A percentile compares a stretch with the other conserved stretches of the same genome.
Evolutionary conservation across 805 yeast genomes (phyloP).

Genomic region (Kluyveromyces nonfermentans): DNA sequence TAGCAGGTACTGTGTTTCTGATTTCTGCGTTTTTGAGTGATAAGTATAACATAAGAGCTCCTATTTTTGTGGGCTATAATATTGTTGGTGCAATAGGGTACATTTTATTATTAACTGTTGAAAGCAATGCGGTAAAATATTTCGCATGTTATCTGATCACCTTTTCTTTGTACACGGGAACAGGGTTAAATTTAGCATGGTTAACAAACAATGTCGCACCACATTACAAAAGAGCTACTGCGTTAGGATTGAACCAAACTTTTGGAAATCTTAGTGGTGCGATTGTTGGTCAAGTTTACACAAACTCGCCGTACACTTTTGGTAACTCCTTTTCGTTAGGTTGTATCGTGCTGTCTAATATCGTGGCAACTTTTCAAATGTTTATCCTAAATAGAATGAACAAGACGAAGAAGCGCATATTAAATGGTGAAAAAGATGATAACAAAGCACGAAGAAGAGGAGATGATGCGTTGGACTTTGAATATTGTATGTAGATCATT

Average conservation of each 20-base stretch:
- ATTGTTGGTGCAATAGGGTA: slow-evolving; percentile 28
- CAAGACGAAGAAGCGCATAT: slow-evolving; percentile 11
- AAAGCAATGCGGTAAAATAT: slow-evolving; percentile 27
- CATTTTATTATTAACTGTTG: slow-evolving; percentile 24
- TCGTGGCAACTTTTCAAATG: slow-evolving; percentile 13
- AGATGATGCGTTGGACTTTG: slow-evolving; percentile 19
- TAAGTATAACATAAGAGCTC: slow-evolving; percentile 24
- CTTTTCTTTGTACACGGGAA: slow-evolving; percentile 30
- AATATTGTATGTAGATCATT: slow-evolving; percentile 12
- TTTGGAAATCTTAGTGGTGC: slow-evolving; percentile 40
- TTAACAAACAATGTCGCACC: slow-evolving; percentile 35
- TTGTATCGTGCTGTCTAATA: slow-evolving; percentile 19
- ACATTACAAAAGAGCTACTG: slow-evolving; percentile 34
- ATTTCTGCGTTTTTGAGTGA: slow-evolving; percentile 25
- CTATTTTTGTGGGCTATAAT: slow-evolving; percentile 23
- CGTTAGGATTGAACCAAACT: slow-evolving; percentile 35
- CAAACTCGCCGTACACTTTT: slow-evolving; percentile 31
- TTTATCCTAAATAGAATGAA: slow-evolving; percentile 10
- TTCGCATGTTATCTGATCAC: slow-evolving; percentile 33
- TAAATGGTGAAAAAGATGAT: slow-evolving; percentile 17
- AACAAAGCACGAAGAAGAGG: slow-evolving; percentile 17
- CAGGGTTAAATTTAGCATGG: slow-evolving; percentile 37
- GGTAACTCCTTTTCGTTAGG: slow-evolving; percentile 37
- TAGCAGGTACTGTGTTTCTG: slow-evolving; percentile 26
- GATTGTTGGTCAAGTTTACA: slow-evolving; percentile 36